phyloP scores from a whole-genome alignment of 2,329 filamentous ascomycete genomes.

The Colletotrichum tropicale region DNA sequence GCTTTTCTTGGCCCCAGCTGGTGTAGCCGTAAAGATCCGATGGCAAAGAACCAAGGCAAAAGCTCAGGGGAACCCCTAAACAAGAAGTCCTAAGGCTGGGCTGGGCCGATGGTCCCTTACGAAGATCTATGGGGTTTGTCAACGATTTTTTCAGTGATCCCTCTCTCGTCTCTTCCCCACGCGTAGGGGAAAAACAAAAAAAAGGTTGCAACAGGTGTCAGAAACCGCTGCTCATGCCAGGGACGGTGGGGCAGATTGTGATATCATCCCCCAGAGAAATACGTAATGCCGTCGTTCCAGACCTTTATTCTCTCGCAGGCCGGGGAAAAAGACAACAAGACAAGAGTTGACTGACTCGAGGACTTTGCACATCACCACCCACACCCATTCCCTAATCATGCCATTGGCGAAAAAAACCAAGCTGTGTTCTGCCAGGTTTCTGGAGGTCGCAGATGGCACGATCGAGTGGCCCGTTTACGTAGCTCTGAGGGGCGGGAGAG shows the following conservation, averaged over 20 bases:
- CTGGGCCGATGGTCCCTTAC: neutral
- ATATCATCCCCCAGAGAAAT: slow-evolving; percentile 16
- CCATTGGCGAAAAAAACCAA: neutral
- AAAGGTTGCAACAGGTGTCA: neutral
- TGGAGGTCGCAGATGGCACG: neutral
- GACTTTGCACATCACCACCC: neutral
- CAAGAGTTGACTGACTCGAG: neutral
- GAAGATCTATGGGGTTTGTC: neutral
- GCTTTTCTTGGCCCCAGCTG: neutral
- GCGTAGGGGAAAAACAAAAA: neutral
- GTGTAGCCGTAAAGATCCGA: neutral
- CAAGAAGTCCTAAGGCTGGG: neutral
- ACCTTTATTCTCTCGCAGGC: neutral
- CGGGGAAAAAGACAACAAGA: neutral
- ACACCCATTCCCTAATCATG: neutral
- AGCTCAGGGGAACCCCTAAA: neutral
- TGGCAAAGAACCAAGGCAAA: neutral
- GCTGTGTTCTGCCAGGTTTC: neutral
- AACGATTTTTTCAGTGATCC: neutral
- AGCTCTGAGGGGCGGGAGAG: neutral
- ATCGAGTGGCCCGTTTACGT: neutral
- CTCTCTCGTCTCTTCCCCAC: neutral
- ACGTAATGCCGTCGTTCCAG: slow-evolving; percentile 19
- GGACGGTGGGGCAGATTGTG: slow-evolving; percentile 15
- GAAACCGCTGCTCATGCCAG: neutral